Evolutionary conservation across 176 grass and related monocot species (phyloP), one percentile per base, ranked within the genome.

Genomic region (Pontederia crassipes): DNA sequence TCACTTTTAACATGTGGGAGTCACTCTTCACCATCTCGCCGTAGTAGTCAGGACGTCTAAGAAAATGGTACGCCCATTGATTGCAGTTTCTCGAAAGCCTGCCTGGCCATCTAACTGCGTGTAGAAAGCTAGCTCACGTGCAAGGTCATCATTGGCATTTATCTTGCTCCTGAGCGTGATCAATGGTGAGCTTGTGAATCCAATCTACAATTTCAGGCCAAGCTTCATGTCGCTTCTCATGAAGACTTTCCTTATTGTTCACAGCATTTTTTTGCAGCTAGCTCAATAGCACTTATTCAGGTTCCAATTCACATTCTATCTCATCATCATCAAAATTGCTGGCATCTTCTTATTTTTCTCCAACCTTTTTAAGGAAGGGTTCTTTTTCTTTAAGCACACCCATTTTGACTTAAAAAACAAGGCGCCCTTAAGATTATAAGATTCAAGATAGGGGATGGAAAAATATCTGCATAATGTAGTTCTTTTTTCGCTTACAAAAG

Each of bases 1-100:
- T 91, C 61, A 91, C 81, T 72, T 88, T 97, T 67, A 91, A 75
- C 92, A 97, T 97, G 72, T 97, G 92, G 27, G 69, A 14, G 40
- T 97, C 92, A 6, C 81, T 85, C 75, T 97, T 97, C 12, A 97
- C 92, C 87, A 97, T 97, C 73, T 97, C 92, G 0, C 87, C 92
- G 28, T 91, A 91, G 75, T 97, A 97, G 55, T 97, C 87, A 16
- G 60, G 54, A 2, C 81, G 92, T 27, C 92, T 86, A 29, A 91
- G 92, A 68, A 68, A 97, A 97, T 10, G 83, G 79, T 48, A 78
- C 70, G 17, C 78, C 81, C 70, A 77, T 85, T 0, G 81, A 70
- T 62, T 96, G 60, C 54, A 97, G 51, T 55, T 88, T 91, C 47
- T 86, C 79, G 49, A 88, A 82, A 11, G 92, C 83, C 46, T 85